phyloP scores from a whole-genome alignment of 169 alveolate species.

The Plasmodium sp. region DNA sequence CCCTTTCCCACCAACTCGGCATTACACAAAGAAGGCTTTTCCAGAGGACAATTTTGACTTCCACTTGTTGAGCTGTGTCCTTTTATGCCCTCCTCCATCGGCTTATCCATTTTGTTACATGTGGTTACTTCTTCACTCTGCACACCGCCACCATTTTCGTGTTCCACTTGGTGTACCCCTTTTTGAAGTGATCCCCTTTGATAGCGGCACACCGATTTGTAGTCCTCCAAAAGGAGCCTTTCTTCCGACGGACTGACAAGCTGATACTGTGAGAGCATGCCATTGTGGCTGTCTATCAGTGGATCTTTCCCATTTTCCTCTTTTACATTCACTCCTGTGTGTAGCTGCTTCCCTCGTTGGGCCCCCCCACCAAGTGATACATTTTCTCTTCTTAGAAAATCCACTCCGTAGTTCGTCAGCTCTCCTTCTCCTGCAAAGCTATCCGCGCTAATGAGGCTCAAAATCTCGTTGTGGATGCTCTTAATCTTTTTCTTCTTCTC shows the following conservation, averaged over 20 bases:
- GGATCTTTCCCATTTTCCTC: neutral
- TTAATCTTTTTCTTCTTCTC: conserved; percentile 47
- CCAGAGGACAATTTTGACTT: neutral
- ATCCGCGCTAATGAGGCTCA: conserved; percentile 28
- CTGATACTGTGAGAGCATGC: neutral
- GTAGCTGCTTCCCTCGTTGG: neutral
- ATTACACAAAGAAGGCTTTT: neutral
- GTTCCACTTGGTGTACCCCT: neutral
- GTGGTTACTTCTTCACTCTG: neutral
- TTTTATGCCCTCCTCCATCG: neutral
- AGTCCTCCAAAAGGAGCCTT: neutral
- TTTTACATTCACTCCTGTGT: neutral
- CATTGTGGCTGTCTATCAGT: neutral
- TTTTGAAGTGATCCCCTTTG: neutral
- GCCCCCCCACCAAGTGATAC: neutral
- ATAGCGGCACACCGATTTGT: neutral
- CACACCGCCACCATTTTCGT: neutral
- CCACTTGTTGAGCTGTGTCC: neutral
- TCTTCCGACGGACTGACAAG: neutral
- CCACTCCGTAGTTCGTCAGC: neutral
- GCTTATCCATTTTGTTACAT: neutral
- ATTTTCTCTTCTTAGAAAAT: neutral
- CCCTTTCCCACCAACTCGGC: neutral
- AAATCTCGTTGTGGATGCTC: conserved; percentile 64
- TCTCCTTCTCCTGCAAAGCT: neutral